Percentiles rank a stretch among this genome's conserved stretches.
phyloP scores from a whole-genome alignment of 352 stramenopile genomes.

The Achlya hypogyna region DNA sequence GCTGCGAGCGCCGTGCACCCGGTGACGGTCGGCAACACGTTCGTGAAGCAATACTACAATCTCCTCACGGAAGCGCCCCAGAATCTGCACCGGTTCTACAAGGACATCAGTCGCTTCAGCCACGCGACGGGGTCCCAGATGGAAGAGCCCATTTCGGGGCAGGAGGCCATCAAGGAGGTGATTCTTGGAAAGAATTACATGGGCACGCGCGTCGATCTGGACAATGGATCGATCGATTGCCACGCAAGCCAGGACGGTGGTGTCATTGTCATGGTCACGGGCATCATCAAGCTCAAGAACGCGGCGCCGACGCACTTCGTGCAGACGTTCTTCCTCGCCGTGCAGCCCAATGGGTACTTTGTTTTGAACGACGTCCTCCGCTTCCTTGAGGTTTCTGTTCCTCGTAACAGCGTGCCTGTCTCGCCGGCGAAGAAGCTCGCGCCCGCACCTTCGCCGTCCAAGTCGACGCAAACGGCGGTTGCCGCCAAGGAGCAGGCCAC shows the following conservation, averaged over 20 bases:
- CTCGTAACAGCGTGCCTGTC: neutral
- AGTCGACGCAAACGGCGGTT: constrained; percentile 23
- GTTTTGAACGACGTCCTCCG: constrained; percentile 81
- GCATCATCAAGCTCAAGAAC: constrained; percentile 68
- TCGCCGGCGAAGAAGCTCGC: constrained; percentile 19
- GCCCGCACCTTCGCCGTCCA: constrained; percentile 17
- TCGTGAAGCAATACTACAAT: constrained; percentile 87
- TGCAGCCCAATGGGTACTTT: constrained; percentile 84
- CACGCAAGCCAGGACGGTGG: constrained; percentile 58
- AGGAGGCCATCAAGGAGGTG: constrained; percentile 73
- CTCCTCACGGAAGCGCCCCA: constrained; percentile 75
- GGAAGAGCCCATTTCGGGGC: constrained; percentile 65
- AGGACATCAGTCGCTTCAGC: constrained; percentile 74
- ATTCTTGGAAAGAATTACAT: constrained; percentile 72
- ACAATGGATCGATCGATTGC: constrained; percentile 79
- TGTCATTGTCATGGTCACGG: constrained; percentile 78
- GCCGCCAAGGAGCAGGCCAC: constrained; percentile 25
- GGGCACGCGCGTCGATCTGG: constrained; percentile 68
- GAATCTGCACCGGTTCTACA: constrained; percentile 84
- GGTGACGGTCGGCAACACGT: constrained; percentile 68
- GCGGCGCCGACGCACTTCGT: constrained; percentile 66
- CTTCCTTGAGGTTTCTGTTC: constrained; percentile 60
- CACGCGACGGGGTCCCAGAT: constrained; percentile 72
- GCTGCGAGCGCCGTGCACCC: constrained; percentile 27
- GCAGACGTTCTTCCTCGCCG: constrained; percentile 81